phyloP scores from a whole-genome alignment of 192 early-diverging fungal species.

The Coemansia reversa region DNA sequence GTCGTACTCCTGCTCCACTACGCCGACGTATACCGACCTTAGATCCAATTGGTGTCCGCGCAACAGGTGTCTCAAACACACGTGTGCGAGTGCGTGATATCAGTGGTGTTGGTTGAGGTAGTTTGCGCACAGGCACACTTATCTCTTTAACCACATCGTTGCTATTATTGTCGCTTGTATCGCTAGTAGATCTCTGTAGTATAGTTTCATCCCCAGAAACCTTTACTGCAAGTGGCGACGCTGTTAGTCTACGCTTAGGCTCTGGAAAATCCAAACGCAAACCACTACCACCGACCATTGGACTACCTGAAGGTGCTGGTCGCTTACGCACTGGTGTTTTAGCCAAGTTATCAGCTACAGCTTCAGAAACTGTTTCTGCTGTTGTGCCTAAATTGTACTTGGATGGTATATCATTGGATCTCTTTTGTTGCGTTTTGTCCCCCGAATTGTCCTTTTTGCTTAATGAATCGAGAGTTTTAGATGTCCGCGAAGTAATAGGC shows the following conservation, averaged over 20 bases:
- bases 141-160: slow-evolving; percentile 22
- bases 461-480: too few relatives aligned
- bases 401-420: too few relatives aligned
- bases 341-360: too few relatives aligned
- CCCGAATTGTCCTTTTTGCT: too few relatives aligned
- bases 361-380: too few relatives aligned
- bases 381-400: too few relatives aligned
- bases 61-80: background rate
- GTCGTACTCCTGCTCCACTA: background rate
- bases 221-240: background rate
- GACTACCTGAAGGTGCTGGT: background rate
- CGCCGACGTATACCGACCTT: background rate
- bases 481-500: background rate
- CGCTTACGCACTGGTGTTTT: background rate
- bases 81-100: slow-evolving; percentile 43
- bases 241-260: slow-evolving; percentile 35
- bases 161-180: too few relatives aligned
- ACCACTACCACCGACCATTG: background rate
- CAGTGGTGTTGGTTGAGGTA: slow-evolving; percentile 46
- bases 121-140: slow-evolving; percentile 34
- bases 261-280: slow-evolving; percentile 36
- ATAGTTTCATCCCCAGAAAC: background rate
- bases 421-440: too few relatives aligned
- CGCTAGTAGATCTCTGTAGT: too few relatives aligned
- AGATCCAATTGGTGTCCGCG: background rate